phyloP scores from a whole-genome alignment of 2,329 filamentous ascomycete genomes.

The Phoma herbarum region DNA sequence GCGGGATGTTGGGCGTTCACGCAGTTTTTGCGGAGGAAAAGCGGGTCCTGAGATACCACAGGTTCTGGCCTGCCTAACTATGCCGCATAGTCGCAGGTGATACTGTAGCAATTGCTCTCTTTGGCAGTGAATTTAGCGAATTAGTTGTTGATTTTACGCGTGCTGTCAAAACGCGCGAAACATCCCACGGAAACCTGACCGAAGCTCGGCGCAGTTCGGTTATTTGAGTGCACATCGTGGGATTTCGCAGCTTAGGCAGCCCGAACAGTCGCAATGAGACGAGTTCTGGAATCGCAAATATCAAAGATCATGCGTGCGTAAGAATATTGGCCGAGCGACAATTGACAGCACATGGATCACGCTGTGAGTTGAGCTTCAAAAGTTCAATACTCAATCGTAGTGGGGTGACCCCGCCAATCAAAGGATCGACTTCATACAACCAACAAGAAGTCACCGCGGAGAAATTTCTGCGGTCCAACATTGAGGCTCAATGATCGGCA shows the following conservation, averaged over 20 bases:
- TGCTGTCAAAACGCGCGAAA: background rate
- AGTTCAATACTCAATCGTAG: conserved; percentile 2
- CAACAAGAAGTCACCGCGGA: conserved; percentile 12
- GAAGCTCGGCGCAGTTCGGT: conserved; percentile 15
- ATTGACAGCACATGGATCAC: background rate
- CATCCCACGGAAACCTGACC: conserved; percentile 17
- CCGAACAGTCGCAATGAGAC: background rate
- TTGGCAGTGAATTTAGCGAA: conserved; percentile 4
- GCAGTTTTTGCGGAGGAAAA: conserved; percentile 31
- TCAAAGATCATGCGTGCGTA: conserved; percentile 5
- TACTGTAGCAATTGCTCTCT: conserved; percentile 2
- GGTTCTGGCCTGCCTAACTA: conserved; percentile 23
- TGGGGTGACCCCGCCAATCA: conserved; percentile 16
- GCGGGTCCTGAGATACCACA: conserved; percentile 29
- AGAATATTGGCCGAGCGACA: conserved; percentile 7
- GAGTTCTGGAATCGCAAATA: conserved; percentile 2
- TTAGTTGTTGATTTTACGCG: conserved; percentile 18
- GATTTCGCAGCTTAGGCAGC: conserved; percentile 5
- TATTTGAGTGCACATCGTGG: conserved; percentile 1
- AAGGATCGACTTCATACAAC: background rate
- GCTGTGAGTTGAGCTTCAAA: background rate
- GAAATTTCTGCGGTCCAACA: conserved; percentile 24
- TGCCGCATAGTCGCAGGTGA: conserved; percentile 3
- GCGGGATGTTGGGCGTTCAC: conserved; percentile 28
- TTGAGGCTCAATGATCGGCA: conserved; percentile 22